Conservation (phyloP, 768 basidiomycete genomes). For the Rhizopogon vinicolor region DNA sequence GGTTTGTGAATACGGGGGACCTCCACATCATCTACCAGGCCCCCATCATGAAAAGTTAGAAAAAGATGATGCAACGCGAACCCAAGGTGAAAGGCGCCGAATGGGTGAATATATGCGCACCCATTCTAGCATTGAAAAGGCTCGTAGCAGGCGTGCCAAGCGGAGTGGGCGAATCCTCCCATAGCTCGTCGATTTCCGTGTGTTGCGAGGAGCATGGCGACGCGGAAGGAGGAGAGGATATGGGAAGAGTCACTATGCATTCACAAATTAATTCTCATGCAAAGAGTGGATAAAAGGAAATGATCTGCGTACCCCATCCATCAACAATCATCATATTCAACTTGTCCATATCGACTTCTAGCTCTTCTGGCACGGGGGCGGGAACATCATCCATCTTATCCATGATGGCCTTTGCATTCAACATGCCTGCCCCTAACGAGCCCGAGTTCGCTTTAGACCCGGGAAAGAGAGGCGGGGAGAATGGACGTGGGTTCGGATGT, state of each 20-base stretch:
- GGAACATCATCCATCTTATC: conserved; percentile 18
- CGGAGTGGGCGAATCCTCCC: conserved; percentile 41
- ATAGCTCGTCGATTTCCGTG: conserved; percentile 51
- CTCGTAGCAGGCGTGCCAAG: conserved; percentile 38
- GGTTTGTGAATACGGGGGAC: conserved; percentile 50
- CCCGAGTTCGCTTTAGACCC: neutral
- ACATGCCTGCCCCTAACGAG: conserved; percentile 5
- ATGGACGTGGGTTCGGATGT: conserved; percentile 18
- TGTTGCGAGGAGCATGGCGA: conserved; percentile 30
- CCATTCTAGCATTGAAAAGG: conserved; percentile 44
- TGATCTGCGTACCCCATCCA: conserved; percentile 54
- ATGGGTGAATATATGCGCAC: conserved; percentile 23
- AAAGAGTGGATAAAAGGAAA: neutral
- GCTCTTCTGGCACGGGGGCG: conserved; percentile 27
- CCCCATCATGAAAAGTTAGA: conserved; percentile 1
- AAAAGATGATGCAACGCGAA: neutral
- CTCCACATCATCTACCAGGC: conserved; percentile 40
- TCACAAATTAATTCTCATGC: conserved; percentile 27
- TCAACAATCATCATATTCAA: conserved; percentile 55
- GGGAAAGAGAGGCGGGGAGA: conserved; percentile 46
- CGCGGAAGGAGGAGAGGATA: conserved; percentile 36
- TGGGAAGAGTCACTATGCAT: conserved; percentile 28
- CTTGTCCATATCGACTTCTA: conserved; percentile 39
- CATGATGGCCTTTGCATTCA: conserved; percentile 21
- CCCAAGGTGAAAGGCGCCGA: neutral